These are phyloP conservation scores for Sequoia sempervirens DNA, from an alignment of 75 land plant genomes.

Conservation along the genomic window DNA sequence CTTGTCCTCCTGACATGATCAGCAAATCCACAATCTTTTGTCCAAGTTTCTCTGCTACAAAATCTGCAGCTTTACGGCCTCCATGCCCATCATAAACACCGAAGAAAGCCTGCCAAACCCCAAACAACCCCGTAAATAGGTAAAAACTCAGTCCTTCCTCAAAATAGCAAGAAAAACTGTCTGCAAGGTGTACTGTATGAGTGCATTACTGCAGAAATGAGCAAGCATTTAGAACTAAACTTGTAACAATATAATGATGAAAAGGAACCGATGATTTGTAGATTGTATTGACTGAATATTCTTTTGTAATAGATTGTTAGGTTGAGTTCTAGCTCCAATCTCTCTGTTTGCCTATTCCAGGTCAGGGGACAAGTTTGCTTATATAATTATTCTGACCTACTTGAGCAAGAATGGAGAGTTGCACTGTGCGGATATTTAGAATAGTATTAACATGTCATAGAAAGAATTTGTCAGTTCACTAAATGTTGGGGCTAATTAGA, in stretches of 20 bases:
- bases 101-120: constrained; percentile 48
- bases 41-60: constrained; percentile 45
- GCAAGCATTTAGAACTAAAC: not conserved
- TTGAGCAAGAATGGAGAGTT: not conserved
- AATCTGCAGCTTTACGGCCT: constrained; percentile 47
- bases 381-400: not conserved
- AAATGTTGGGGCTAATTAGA: not conserved
- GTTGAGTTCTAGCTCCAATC: not conserved
- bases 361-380: not conserved
- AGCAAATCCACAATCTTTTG: constrained; percentile 33
- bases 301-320: not conserved
- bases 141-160: not conserved
- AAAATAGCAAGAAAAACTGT: not conserved
- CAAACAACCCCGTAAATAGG: not conserved
- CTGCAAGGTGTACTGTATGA: not conserved
- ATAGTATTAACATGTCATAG: not conserved
- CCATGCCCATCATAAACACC: constrained; percentile 84
- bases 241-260: not conserved
- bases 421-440: not conserved
- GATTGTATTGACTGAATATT: no score
- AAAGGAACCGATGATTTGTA: no score
- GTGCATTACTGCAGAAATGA: not conserved
- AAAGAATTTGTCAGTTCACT: not conserved
- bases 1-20: constrained; percentile 5
- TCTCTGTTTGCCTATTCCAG: not conserved